Base-by-base conservation (phyloP, 257 asterid species). In the Solanum chilense region DNA sequence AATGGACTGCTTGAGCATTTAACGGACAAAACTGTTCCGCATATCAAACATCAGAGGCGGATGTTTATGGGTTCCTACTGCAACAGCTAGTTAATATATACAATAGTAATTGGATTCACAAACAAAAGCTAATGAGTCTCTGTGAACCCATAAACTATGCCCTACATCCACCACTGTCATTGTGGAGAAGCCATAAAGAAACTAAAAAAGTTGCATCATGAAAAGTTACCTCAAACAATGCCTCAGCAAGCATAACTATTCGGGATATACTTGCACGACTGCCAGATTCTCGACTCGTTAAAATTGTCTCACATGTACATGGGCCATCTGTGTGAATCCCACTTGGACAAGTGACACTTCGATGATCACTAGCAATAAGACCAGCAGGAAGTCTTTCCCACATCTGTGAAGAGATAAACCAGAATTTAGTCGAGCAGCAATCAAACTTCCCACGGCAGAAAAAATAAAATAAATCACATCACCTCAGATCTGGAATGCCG, bases 241-340 rank as follows among this genome's bases (percentile, higher is more conserved):
- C 98, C 92, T 96, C 99, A 62, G 98, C 99, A 86, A 96, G 96
- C 98, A 96, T 94, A 82, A 96, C 95, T 86, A 96, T 94, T 70
- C 98, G 93, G 69, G 98, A 93, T 88, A 96, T 91, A 86, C 99
- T 96, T 80, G 97, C 96, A 83, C 96, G 96, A 77, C 94, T 87
- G 44, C 94, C 94, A 88, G 90, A 75, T 87, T 93, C 96, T 86
- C 88, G 92, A 84, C 85, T 89, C 86, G 75, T 89, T 87, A 94
- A 91, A 90, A 91, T 91, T 73, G 95, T 88, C 60, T 91, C 94
- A 89, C 99, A 96, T 37, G 94, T 92, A 90, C 99, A 96, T 86
- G 97, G 89, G 68, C 98, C 94, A 88, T 90, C 93, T 18, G 91
- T 83, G 91, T 96, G 99, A 85, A 95, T 88, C 76, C 98, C 97